Conservation (phyloP, 768 basidiomycete genomes). For the Chalciporus pseudorubinellus region DNA sequence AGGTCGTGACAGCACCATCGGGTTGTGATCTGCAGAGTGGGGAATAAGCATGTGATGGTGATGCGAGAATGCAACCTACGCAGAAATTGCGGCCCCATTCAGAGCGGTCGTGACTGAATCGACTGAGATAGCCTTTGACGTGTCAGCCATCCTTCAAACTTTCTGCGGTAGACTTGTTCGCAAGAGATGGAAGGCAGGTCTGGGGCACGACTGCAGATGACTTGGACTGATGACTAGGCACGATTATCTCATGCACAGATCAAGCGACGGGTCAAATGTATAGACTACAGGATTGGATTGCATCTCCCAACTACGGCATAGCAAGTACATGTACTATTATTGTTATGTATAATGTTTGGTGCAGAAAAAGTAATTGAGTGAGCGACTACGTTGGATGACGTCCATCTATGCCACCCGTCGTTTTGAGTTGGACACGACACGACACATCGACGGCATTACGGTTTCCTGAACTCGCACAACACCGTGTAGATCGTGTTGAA, state of each 20-base stretch:
- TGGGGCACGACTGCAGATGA: background rate
- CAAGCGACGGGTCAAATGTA: background rate
- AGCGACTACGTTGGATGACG: background rate
- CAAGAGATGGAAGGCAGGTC: background rate
- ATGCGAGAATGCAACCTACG: conserved; percentile 24
- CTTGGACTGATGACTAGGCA: conserved; percentile 1
- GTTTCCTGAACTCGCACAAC: conserved; percentile 91
- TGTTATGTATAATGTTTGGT: conserved; percentile 30
- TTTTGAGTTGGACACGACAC: background rate
- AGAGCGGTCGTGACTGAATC: conserved; percentile 29
- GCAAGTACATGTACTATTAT: conserved; percentile 13
- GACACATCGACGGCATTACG: conserved; percentile 38
- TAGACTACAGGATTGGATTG: background rate
- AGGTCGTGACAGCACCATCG: conserved; percentile 21
- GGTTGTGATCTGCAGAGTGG: conserved; percentile 13
- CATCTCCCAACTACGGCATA: background rate
- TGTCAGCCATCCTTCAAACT: conserved; percentile 16
- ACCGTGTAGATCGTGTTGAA: conserved; percentile 99
- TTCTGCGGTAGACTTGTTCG: background rate
- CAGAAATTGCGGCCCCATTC: conserved; percentile 24
- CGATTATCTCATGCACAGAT: conserved; percentile 3
- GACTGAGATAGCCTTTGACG: conserved; percentile 24
- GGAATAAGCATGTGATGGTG: background rate
- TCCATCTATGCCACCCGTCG: background rate
- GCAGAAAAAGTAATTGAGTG: conserved; percentile 11